Percentiles rank a stretch among this genome's conserved stretches.
These are phyloP conservation scores for Canavalia ensiformis DNA, from an alignment of 306 rosid genomes.

Conservation along the genomic window DNA sequence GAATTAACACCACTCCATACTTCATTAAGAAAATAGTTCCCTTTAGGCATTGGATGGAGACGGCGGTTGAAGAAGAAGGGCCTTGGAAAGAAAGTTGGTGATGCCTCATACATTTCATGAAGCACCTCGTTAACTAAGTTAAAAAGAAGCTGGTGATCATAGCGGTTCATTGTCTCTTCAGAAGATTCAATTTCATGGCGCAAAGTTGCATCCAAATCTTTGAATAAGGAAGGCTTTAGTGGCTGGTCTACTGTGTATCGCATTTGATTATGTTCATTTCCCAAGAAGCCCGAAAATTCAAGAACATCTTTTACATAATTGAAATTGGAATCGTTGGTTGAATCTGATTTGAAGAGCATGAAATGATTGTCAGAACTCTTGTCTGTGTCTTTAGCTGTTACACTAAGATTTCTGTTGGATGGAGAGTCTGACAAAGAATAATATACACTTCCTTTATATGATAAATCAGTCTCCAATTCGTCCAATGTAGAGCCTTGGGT, in stretches of 20 bases:
- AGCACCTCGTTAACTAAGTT: slow-evolving; percentile 74
- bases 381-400: slow-evolving; percentile 40
- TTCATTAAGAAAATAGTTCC: slow-evolving; percentile 63
- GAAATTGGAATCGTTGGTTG: slow-evolving; percentile 56
- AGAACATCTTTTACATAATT: slow-evolving; percentile 68
- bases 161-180: slow-evolving; percentile 39
- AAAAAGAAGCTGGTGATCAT: slow-evolving; percentile 70
- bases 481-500: slow-evolving; percentile 32
- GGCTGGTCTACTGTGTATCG: slow-evolving; percentile 65
- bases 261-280: slow-evolving; percentile 54
- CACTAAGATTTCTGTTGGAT: slow-evolving; percentile 24
- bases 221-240: slow-evolving; percentile 60
- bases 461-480: slow-evolving; percentile 44
- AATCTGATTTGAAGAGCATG: slow-evolving; percentile 38
- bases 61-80: slow-evolving; percentile 58
- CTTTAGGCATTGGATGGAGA: slow-evolving; percentile 64
- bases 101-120: slow-evolving; percentile 62
- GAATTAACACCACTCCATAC: slow-evolving; percentile 61
- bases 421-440: slow-evolving; percentile 33
- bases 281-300: slow-evolving; percentile 69
- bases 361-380: slow-evolving; percentile 30
- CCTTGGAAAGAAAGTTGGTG: slow-evolving; percentile 69
- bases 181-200: slow-evolving; percentile 55
- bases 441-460: slow-evolving; percentile 28
- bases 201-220: slow-evolving; percentile 55